These are phyloP conservation scores for Corymbia citriodora DNA, from an alignment of 441 rosid genomes.

Conservation along the genomic window DNA sequence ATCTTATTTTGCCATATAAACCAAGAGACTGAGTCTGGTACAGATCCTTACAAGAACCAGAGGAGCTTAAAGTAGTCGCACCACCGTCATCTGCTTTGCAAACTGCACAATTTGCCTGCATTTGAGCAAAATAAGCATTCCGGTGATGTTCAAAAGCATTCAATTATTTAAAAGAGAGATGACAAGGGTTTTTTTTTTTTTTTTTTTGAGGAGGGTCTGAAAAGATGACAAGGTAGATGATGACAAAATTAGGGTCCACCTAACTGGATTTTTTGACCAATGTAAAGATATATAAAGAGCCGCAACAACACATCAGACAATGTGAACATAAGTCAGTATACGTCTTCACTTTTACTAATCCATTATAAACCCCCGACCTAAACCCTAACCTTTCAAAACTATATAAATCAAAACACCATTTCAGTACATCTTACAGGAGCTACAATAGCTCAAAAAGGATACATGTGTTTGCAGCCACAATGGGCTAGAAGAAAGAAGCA, in stretches of 20 bases:
- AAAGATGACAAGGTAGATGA: not conserved
- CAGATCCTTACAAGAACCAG: constrained; percentile 84
- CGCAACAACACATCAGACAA: not conserved
- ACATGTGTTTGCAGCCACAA: too few relatives aligned
- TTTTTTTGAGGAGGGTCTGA: not conserved
- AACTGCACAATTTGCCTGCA: constrained; percentile 92
- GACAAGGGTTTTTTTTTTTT: too few relatives aligned
- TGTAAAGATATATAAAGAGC: not conserved
- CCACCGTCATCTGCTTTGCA: constrained; percentile 96
- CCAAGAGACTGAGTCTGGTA: constrained; percentile 87
- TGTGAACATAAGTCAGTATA: not conserved
- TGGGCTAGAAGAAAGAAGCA: not conserved
- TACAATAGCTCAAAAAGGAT: too few relatives aligned
- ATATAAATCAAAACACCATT: too few relatives aligned
- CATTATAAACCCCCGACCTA: not conserved
- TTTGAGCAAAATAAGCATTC: not conserved
- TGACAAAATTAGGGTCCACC: not conserved
- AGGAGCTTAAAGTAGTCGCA: constrained; percentile 76
- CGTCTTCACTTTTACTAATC: not conserved
- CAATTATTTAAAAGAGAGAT: not conserved
- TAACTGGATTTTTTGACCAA: not conserved
- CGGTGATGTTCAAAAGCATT: not conserved
- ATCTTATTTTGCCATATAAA: constrained; percentile 82
- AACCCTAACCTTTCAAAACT: too few relatives aligned
- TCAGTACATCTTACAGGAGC: too few relatives aligned